A percentile compares a stretch with the other conserved stretches of the same genome.
phyloP scores from a whole-genome alignment of 805 yeast genomes.

The Saccharomycopsis babjevae region DNA sequence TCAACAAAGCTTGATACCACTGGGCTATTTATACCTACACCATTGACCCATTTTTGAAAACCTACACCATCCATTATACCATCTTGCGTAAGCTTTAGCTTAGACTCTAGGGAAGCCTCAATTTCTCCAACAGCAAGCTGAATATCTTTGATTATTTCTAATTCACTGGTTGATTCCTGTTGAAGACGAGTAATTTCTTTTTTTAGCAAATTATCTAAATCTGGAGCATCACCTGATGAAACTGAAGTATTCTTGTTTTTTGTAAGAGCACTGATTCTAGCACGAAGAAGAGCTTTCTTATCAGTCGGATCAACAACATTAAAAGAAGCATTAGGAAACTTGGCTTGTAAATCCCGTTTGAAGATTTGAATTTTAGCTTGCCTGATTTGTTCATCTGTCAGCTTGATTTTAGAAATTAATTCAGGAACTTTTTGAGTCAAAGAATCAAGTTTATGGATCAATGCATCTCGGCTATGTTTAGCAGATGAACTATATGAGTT shows the following conservation, averaged over 20 bases:
- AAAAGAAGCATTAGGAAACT: slow-evolving; percentile 58
- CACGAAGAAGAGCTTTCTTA: slow-evolving; percentile 64
- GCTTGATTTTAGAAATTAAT: slow-evolving; percentile 51
- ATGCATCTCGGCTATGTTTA: slow-evolving; percentile 30
- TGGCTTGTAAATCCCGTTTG: slow-evolving; percentile 43
- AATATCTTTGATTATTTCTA: slow-evolving; percentile 53
- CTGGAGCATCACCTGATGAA: slow-evolving; percentile 23
- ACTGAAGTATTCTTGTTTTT: slow-evolving; percentile 38
- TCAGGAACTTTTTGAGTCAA: slow-evolving; percentile 65
- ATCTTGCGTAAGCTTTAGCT: slow-evolving; percentile 28
- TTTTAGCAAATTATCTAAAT: slow-evolving; percentile 29
- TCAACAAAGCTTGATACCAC: slow-evolving; percentile 54
- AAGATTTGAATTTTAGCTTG: slow-evolving; percentile 54
- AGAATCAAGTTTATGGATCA: slow-evolving; percentile 47
- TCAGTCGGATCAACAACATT: slow-evolving; percentile 66
- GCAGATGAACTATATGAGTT: slow-evolving; percentile 31
- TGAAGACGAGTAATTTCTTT: slow-evolving; percentile 32
- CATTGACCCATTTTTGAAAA: slow-evolving; percentile 69
- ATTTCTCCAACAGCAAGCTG: slow-evolving; percentile 60
- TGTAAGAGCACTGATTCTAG: slow-evolving; percentile 88
- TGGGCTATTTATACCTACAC: slow-evolving; percentile 60
- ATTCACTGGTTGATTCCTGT: slow-evolving; percentile 28
- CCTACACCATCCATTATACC: slow-evolving; percentile 45
- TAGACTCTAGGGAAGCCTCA: slow-evolving; percentile 29
- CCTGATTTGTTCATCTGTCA: slow-evolving; percentile 60